These are phyloP conservation scores for Musa acuminata DNA, from an alignment of 176 grass and related monocot genomes.

Conservation along the genomic window DNA sequence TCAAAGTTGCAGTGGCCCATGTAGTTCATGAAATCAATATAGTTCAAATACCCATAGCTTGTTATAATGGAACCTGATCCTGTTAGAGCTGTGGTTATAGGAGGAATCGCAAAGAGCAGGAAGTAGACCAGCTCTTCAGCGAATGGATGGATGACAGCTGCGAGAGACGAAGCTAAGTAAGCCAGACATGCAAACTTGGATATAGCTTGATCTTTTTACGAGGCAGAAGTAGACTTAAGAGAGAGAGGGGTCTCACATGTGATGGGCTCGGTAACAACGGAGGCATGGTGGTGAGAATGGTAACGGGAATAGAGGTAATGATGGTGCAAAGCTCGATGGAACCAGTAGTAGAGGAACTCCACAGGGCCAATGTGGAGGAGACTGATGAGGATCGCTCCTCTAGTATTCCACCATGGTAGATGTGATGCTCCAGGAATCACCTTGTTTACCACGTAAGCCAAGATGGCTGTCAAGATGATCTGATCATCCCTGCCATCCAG, in stretches of 20 bases:
- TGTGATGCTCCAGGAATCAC: slow-evolving; percentile 16
- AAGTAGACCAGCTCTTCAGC: slow-evolving; percentile 61
- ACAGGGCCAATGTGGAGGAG: slow-evolving; percentile 52
- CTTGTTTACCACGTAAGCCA: slow-evolving; percentile 24
- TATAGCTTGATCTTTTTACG: no score
- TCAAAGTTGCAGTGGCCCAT: slow-evolving; percentile 97
- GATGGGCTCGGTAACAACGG: slow-evolving; percentile 86
- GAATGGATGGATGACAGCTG: slow-evolving; percentile 90
- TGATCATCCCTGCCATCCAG: slow-evolving; percentile 65
- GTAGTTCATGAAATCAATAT: slow-evolving; percentile 97
- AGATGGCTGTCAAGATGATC: slow-evolving; percentile 52
- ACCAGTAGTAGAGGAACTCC: slow-evolving; percentile 97
- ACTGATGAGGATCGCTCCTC: slow-evolving; percentile 29
- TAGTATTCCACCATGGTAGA: slow-evolving; percentile 45
- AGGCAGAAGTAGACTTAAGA: no score
- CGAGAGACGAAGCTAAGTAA: not conserved
- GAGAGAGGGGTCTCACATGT: slow-evolving; percentile 37
- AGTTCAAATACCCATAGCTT: slow-evolving; percentile 34
- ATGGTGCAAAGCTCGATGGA: slow-evolving; percentile 79
- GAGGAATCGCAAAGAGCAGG: slow-evolving; percentile 48
- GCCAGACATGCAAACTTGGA: not conserved
- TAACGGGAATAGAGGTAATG: slow-evolving; percentile 85
- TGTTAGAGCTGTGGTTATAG: slow-evolving; percentile 25
- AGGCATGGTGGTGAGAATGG: slow-evolving; percentile 86
- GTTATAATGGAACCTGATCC: slow-evolving; percentile 35